Conservation (phyloP, 23 red algal genomes). For the Gracilaria vermiculophylla region DNA sequence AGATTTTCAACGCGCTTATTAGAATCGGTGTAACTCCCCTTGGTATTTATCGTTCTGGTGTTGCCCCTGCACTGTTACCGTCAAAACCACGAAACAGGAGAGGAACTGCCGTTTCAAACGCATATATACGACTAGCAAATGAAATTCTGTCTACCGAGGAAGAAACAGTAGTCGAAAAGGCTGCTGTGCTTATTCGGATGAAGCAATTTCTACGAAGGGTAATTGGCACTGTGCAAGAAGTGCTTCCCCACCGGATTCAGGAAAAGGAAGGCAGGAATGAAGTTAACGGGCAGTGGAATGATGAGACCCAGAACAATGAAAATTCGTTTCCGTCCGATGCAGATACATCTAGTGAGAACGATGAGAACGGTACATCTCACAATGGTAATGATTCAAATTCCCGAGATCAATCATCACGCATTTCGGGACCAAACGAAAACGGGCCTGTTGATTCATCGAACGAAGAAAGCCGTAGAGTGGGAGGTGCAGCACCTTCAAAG, state of each 20-base stretch:
- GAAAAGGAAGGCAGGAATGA: constrained; percentile 6
- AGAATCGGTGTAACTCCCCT: constrained; percentile 68
- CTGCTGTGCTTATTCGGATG: background rate
- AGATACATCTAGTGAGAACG: background rate
- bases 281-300: background rate
- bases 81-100: constrained; percentile 7
- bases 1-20: constrained; percentile 59
- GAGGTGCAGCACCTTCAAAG: background rate
- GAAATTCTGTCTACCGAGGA: background rate
- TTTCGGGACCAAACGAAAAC: background rate
- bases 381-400: background rate
- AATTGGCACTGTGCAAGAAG: background rate
- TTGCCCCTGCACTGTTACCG: constrained; percentile 66
- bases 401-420: background rate
- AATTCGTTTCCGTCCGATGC: background rate
- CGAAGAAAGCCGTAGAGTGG: background rate
- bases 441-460: background rate
- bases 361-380: background rate
- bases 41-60: constrained; percentile 86
- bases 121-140: background rate
- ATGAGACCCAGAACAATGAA: background rate
- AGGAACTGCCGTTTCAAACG: constrained; percentile 15
- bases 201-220: constrained; percentile 11
- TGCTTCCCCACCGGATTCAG: background rate
- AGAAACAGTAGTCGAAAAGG: background rate